A percentile compares a stretch with the other conserved stretches of the same genome.
These are phyloP conservation scores for Odonthalia washingtoniensis DNA, from an alignment of 31 red algal species.

Conservation along the genomic window DNA sequence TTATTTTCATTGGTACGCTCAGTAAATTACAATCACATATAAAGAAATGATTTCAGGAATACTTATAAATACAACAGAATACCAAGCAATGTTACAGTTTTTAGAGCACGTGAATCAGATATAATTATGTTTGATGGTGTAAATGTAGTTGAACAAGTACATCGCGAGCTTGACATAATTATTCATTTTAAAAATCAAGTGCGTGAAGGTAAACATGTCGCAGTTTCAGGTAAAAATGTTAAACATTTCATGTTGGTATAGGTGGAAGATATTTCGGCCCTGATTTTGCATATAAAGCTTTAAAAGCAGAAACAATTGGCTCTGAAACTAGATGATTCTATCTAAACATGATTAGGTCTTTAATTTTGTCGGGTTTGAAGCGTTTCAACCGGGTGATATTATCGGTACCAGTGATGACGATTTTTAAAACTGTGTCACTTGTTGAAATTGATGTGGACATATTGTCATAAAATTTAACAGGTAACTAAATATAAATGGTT, in stretches of 20 bases:
- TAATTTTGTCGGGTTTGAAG: too few relatives aligned
- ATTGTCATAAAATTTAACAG: too few relatives aligned
- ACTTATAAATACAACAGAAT: conserved; percentile 86
- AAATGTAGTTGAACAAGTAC: conserved; percentile 88
- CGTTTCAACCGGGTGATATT: too few relatives aligned
- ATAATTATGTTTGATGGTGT: conserved; percentile 78
- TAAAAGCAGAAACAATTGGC: conserved; percentile 83
- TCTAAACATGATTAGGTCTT: too few relatives aligned
- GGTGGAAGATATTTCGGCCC: conserved; percentile 95
- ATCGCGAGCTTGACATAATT: conserved; percentile 77
- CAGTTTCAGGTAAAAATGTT: conserved; percentile 81
- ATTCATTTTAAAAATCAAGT: conserved; percentile 76
- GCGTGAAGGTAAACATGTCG: conserved; percentile 71
- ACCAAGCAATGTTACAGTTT: conserved; percentile 87
- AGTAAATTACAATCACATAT: too few relatives aligned
- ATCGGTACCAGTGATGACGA: too few relatives aligned
- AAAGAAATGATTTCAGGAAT: conserved; percentile 79
- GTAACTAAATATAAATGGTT: too few relatives aligned
- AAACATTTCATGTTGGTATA: conserved; percentile 90
- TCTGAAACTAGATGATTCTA: too few relatives aligned
- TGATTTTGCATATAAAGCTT: conserved; percentile 94
- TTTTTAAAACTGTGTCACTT: too few relatives aligned
- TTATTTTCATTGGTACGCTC: too few relatives aligned
- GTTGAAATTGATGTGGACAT: too few relatives aligned
- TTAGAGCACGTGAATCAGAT: conserved; percentile 70